Percentiles rank a stretch among this genome's conserved stretches.
phyloP scores from a whole-genome alignment of 2,329 filamentous ascomycete genomes.

The Tolypocladium pustulatum region DNA sequence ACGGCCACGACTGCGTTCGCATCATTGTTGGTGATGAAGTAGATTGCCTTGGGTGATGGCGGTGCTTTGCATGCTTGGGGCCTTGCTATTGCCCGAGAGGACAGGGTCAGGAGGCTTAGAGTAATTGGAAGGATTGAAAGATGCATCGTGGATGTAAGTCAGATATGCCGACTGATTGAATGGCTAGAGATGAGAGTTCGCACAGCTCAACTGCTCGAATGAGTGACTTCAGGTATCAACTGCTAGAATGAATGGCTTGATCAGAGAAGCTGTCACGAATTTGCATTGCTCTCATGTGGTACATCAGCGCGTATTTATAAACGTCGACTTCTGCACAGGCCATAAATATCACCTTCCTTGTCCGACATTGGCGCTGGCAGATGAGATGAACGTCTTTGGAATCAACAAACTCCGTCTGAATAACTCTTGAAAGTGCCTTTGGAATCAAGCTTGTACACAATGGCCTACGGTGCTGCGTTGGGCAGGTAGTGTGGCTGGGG shows the following conservation, averaged over 20 bases:
- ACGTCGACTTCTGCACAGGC: neutral
- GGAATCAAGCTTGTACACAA: neutral
- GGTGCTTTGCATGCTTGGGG: neutral
- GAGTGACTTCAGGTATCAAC: neutral
- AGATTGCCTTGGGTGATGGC: slow-evolving; percentile 32
- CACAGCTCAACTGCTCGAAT: neutral
- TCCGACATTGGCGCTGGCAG: too few species aligned
- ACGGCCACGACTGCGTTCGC: slow-evolving; percentile 39
- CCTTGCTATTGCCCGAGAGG: neutral
- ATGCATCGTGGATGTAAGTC: neutral
- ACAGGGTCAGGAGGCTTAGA: neutral
- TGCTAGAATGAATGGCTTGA: neutral
- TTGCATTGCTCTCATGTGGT: neutral
- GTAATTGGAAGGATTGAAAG: neutral
- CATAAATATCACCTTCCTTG: neutral
- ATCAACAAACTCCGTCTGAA: neutral
- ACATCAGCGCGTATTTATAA: neutral
- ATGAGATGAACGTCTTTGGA: neutral
- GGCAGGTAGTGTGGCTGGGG: neutral
- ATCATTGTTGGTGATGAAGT: slow-evolving; percentile 44
- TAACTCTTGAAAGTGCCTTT: neutral
- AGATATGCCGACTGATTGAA: neutral
- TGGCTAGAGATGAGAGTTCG: neutral
- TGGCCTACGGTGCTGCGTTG: neutral
- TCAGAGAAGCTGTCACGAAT: neutral